Conservation (phyloP, 2,329 filamentous ascomycete genomes). For the Cladosporium austrohemisphaericum region DNA sequence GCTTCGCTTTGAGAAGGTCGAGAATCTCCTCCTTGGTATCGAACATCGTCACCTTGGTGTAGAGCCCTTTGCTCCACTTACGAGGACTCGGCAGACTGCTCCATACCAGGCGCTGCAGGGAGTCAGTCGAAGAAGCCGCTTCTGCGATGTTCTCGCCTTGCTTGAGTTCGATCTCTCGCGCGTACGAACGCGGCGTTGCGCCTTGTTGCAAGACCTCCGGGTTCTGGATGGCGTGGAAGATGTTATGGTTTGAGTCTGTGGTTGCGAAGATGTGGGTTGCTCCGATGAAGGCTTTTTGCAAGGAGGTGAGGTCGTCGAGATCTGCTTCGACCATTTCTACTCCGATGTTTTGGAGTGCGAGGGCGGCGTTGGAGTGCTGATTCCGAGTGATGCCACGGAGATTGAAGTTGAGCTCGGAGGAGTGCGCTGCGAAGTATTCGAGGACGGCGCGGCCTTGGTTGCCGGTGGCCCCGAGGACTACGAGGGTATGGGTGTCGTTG, state of each 20-base stretch:
- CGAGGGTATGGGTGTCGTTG: conserved; percentile 6
- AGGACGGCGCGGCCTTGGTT: conserved; percentile 21
- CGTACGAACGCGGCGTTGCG: conserved; percentile 28
- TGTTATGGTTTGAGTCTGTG: conserved; percentile 18
- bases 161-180: conserved; percentile 40
- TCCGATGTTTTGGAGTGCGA: conserved; percentile 30
- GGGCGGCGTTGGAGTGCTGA: conserved; percentile 34
- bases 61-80: conserved; percentile 27
- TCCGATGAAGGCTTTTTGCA: conserved; percentile 35
- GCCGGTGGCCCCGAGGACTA: conserved; percentile 22
- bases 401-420: conserved; percentile 5
- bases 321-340: conserved; percentile 39
- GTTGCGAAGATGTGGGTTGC: conserved; percentile 37
- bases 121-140: conserved; percentile 23
- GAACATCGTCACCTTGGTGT: conserved; percentile 28
- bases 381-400: conserved; percentile 44
- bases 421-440: conserved; percentile 16
- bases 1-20: conserved; percentile 25
- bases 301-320: conserved; percentile 30
- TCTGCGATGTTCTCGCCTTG: conserved; percentile 31
- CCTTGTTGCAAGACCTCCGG: neutral
- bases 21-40: conserved; percentile 29
- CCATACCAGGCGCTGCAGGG: conserved; percentile 25
- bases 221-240: neutral
- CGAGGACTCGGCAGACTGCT: conserved; percentile 25